Evolutionary conservation across 2,329 filamentous ascomycete species (phyloP).

Genomic region (Thelonectria rubi): DNA sequence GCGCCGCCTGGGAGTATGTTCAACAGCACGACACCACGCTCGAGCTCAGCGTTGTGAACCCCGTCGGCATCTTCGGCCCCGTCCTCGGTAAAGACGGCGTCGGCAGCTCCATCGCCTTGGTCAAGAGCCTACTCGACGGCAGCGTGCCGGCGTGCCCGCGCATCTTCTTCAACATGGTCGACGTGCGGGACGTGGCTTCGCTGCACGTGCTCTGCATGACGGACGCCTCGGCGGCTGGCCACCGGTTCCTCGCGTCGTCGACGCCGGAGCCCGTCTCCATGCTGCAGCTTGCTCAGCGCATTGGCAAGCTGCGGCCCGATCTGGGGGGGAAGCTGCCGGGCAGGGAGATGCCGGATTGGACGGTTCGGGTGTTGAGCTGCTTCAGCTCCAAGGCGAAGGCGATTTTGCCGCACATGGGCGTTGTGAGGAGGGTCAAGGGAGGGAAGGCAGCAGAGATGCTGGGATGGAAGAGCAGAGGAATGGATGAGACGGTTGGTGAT

Average conservation of each 20-base stretch:
- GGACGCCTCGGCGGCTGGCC: neutral
- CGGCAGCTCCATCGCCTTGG: constrained; percentile 2
- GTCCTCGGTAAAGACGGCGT: constrained; percentile 1
- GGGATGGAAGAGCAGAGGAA: neutral
- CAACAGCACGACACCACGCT: neutral
- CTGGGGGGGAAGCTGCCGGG: neutral
- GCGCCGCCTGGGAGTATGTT: constrained; percentile 12
- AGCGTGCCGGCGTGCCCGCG: constrained; percentile 12
- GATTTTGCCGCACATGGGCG: neutral
- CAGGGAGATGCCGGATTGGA: neutral
- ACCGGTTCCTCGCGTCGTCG: neutral
- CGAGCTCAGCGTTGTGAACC: neutral
- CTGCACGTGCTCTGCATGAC: constrained; percentile 7
- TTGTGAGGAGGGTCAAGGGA: neutral
- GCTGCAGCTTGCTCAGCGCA: neutral
- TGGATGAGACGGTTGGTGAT: neutral
- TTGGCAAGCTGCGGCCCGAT: neutral
- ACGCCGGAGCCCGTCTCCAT: neutral
- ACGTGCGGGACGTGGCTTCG: constrained; percentile 9
- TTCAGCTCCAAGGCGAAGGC: neutral
- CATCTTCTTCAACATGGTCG: constrained; percentile 11
- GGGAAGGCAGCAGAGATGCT: neutral
- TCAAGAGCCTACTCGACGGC: constrained; percentile 13
- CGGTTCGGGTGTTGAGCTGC: neutral
- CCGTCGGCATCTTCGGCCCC: neutral